Base-by-base conservation (phyloP, 1,139 yeast species). In the Candida tetrigidarum region DNA sequence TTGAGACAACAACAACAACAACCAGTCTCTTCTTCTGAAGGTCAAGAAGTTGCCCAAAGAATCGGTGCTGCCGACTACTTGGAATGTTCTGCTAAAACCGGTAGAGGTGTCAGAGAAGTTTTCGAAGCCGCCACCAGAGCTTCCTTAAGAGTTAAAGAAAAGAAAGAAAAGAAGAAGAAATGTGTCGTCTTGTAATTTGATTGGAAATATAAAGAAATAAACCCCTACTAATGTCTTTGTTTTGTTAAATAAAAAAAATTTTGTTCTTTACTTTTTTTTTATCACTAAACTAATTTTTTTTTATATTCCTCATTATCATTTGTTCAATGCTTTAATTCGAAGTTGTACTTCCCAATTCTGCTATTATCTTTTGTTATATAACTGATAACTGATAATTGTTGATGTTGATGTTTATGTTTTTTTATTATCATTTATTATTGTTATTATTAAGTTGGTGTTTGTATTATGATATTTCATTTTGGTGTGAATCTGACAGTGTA, bases 51-150 rank as follows among this genome's bases (percentile, higher is more conserved):
- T 48, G 96, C 97, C 45, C 86, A 83, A 58, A 86, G 86, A 69
- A 87, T 90, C 58, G 96, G 96, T 53, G 96, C 96, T 44, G 74
- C 84, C 50, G 83, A 84, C 59, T 90, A 90, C 69, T 76, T 90
- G 64, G 97, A 92, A 73, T 91, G 97, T 74, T 91, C 97, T 41
- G 97, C 97, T 34, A 83, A 90, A 74, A 84, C 90, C 48, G 95
- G 95, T 53, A 85, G 83, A 66, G 96, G 96, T 65, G 96, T 90
- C 51, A 86, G 90, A 71, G 95, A 87, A 68, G 96, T 89, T 44
- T 89, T 90, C 60, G 93, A 86, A 67, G 87, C 93, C 56, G 97
- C 97, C 41, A 91, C 97, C 40, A 83, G 96, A 69, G 93, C 92
- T 48, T 86, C 92, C 27, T 74, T 86, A 63, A 82, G 78, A 71